Evolutionary conservation across 2,329 filamentous ascomycete species (phyloP), one percentile per base, ranked within the genome.

Genomic region (Helotiales sp.): DNA sequence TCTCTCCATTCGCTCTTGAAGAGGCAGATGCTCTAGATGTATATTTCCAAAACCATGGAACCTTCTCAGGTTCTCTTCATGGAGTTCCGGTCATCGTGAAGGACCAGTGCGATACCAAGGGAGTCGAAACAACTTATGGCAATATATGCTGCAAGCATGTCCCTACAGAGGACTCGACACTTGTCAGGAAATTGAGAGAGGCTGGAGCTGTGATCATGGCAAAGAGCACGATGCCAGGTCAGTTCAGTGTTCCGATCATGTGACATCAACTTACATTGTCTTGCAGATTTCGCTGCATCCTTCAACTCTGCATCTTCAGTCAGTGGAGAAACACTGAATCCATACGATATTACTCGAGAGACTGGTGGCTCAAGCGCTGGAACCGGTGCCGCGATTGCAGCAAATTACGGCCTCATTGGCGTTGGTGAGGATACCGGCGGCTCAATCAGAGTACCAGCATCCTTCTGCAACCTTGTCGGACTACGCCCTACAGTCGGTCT

Each of bases 61-160:
- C 48, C 4, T 63, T 63, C 29, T 25, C 54, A 17, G 66, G 69
- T 4, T 34, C 79, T 3, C 72, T 84, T 0, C 81, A 85, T 68
- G 83, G 83, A 2, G 74, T 85, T 5, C 83, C 83, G 0, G 79
- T 85, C 40, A 70, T 85, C 19, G 77, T 85, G 71, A 85, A 86
- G 69, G 80, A 83, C 67, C 83, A 83, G 64, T 84, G 85, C 54
- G 82, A 79, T 29, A 85, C 82, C 0, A 68, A 71, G 2, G 82
- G 84, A 64, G 64, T 76, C 61, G 82, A 84, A 78, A 85, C 63
- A 22, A 59, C 59, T 3, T 62, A 60, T 52, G 64, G 64, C 8
- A 65, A 62, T 6, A 51, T 57, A 12, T 55, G 48, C 7, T 58
- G 58, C 5, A 47, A 59, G 22, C 55, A 60, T 53, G 54, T 55